A percentile compares a stretch with the other conserved stretches of the same genome.
Conservation (phyloP, 192 early-diverging fungal species). For the Coemansia sp. region DNA sequence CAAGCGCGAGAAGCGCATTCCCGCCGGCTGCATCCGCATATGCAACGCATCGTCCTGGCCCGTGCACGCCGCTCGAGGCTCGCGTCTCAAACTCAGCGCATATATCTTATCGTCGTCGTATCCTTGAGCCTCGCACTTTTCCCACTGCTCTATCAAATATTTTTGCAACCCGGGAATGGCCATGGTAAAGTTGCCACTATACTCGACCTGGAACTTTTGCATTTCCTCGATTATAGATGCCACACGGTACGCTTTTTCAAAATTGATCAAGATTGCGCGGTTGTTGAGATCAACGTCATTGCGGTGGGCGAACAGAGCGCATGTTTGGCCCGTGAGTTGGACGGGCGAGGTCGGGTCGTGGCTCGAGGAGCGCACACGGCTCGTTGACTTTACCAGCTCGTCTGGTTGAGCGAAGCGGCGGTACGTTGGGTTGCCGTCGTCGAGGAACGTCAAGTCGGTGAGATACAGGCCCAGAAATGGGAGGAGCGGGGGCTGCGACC, state of each 20-base stretch:
- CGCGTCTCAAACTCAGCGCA: slow-evolving; percentile 36
- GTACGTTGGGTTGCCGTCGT: slow-evolving; percentile 78
- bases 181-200: slow-evolving; percentile 58
- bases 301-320: slow-evolving; percentile 35
- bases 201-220: slow-evolving; percentile 74
- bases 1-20: slow-evolving; percentile 19
- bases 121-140: slow-evolving; percentile 24
- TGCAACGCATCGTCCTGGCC: not conserved
- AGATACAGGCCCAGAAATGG: slow-evolving; percentile 81
- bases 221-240: slow-evolving; percentile 69
- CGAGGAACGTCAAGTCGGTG: slow-evolving; percentile 80
- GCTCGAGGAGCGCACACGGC: not conserved
- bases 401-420: slow-evolving; percentile 39
- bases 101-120: slow-evolving; percentile 55
- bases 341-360: slow-evolving; percentile 11
- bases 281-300: slow-evolving; percentile 33
- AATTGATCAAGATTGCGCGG: slow-evolving; percentile 69
- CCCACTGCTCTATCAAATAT: slow-evolving; percentile 54
- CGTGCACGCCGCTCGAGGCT: slow-evolving; percentile 24
- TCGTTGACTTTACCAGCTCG: slow-evolving; percentile 6
- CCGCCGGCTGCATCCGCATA: slow-evolving; percentile 1
- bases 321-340: slow-evolving; percentile 44
- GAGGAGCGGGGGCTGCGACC: slow-evolving; percentile 63
- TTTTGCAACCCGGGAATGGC: slow-evolving; percentile 52
- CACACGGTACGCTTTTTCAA: slow-evolving; percentile 72